A percentile compares a stretch with the other conserved stretches of the same genome.
phyloP scores from a whole-genome alignment of 768 basidiomycete species.

The Trametes punicea region DNA sequence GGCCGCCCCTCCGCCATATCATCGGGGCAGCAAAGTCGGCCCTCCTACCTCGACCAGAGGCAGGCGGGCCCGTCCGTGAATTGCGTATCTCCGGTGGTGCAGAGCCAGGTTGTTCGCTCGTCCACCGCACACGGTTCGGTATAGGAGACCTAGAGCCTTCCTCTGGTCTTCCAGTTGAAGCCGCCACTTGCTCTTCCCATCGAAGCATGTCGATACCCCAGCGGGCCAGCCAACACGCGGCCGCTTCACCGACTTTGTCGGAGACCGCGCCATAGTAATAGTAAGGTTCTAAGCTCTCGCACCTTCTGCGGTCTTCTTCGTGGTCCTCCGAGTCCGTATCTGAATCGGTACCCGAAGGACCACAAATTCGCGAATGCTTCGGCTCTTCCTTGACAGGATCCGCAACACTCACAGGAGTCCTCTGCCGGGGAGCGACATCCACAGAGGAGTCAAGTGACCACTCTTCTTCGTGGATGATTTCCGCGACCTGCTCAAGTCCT shows the following conservation, averaged over 20 bases:
- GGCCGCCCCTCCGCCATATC: constrained; percentile 74
- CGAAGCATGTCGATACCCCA: constrained; percentile 83
- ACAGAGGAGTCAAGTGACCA: background rate
- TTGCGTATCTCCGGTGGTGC: constrained; percentile 11
- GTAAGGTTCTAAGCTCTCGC: constrained; percentile 30
- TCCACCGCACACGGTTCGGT: background rate
- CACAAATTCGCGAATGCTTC: constrained; percentile 13
- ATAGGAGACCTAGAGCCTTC: background rate
- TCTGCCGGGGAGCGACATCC: background rate
- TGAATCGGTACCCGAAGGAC: background rate
- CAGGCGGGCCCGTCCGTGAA: constrained; percentile 1
- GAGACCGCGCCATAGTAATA: constrained; percentile 86
- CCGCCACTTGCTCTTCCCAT: constrained; percentile 47
- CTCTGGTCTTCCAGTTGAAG: background rate
- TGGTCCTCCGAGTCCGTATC: constrained; percentile 9
- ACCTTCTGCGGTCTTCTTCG: constrained; percentile 6
- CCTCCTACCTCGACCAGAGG: background rate
- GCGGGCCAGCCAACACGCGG: constrained; percentile 80
- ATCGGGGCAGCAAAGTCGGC: constrained; percentile 36
- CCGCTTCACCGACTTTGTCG: constrained; percentile 89
- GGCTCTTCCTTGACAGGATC: background rate
- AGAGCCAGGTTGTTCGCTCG: constrained; percentile 13
- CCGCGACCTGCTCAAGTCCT: constrained; percentile 67
- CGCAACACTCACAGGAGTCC: background rate
- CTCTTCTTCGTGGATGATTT: constrained; percentile 39